Evolutionary conservation across 768 basidiomycete species (phyloP).

Genomic region (Cubamyces sp.): DNA sequence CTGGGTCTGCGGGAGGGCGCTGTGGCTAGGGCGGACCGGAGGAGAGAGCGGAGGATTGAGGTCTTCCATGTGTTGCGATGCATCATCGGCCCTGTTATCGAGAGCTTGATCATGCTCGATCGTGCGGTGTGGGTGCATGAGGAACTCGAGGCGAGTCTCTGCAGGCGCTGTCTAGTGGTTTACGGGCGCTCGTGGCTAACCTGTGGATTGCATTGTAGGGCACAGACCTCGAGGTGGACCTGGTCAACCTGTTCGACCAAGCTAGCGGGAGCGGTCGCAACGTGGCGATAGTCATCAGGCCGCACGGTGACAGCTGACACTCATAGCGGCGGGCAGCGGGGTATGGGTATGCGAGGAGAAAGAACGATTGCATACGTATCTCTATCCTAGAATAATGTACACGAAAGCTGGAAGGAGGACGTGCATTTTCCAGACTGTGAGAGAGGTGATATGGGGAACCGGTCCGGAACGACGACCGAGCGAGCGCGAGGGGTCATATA

Average conservation of each 20-base stretch:
- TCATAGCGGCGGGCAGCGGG: neutral
- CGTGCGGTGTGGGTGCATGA: slow-evolving; percentile 60
- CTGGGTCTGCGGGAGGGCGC: slow-evolving; percentile 8
- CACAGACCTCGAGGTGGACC: slow-evolving; percentile 37
- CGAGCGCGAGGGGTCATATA: neutral
- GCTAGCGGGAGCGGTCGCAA: slow-evolving; percentile 73
- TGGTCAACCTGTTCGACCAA: slow-evolving; percentile 77
- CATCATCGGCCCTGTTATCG: slow-evolving; percentile 68
- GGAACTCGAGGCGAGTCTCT: slow-evolving; percentile 33
- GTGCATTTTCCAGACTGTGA: neutral
- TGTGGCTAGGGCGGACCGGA: neutral
- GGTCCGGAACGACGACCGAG: neutral
- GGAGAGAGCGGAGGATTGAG: slow-evolving; percentile 49
- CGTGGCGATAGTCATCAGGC: slow-evolving; percentile 52
- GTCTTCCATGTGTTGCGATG: slow-evolving; percentile 71
- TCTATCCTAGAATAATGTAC: slow-evolving; percentile 18
- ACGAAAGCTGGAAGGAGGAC: neutral
- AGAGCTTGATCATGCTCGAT: slow-evolving; percentile 67
- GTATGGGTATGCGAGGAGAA: neutral
- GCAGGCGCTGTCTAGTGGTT: neutral
- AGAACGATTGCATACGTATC: slow-evolving; percentile 6
- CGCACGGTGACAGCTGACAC: neutral
- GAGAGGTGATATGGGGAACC: neutral
- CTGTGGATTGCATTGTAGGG: slow-evolving; percentile 4
- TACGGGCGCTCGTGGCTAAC: neutral